Base-by-base conservation (phyloP, 257 asterid species). In the Solanum pinnatisectum region DNA sequence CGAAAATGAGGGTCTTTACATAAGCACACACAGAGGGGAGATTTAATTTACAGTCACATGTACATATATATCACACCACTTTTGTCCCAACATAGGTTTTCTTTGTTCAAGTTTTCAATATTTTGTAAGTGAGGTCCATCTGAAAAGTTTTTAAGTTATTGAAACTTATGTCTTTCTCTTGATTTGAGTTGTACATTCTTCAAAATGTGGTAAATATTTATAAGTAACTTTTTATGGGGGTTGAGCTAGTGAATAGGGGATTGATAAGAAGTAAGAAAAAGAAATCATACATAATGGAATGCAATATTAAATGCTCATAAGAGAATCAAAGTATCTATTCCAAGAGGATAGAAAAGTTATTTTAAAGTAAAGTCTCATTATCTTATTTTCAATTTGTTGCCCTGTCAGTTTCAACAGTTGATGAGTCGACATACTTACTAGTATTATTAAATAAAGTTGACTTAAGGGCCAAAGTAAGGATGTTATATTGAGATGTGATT, bases 1-100 rank as follows among this genome's bases (percentile, higher is more conserved):
- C 91, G 94, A 23, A 92, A 89, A 87, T 93, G 93, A 93, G 77
- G 73, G 68, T 52, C 88, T 89, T 63, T 33, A 73, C 91, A 59
- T 70, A 73, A 23, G 90, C 39, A 65, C 77, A 71, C 52, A 68
- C 87, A 44, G 67, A 33, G 46, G 88, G 87, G 88, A 89, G 91
- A 87, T 59, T 0, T 63, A 63, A 63, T 2, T 90, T 84, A 84
- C 70, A 76, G 36, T 44, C 89, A 68, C 90, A 95, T 94, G 91
- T 88, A 93, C 93, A 93, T 81, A 35, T 71, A 33, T 71, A 86
- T 78, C 27, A 37, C 71, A 63, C 78, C 85, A 68, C 91, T 84
- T 79, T 12, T 78, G 83, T 81, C 42, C 74, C 30, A 27, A 74
- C 14, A 72, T 60, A 37, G 72, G 20, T 10, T 83, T 74, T 83